Evolutionary conservation across 1,284 basidiomycete species (phyloP), one percentile per base, ranked within the genome.

Genomic region (Boletus sp.): DNA sequence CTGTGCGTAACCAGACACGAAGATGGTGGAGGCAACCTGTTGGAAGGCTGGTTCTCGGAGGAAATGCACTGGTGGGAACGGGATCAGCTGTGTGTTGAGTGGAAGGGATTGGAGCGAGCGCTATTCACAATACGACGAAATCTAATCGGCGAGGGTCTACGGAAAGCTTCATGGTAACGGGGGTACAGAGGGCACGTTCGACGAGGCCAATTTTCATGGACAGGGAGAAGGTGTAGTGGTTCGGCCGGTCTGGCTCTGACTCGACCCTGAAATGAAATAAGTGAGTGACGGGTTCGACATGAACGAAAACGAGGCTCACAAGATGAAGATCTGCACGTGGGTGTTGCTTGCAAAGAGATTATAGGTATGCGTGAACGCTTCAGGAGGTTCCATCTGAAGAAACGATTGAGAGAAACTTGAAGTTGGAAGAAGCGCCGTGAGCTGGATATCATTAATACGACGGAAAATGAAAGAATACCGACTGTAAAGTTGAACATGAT

Each of bases 1-100:
- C 72, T 4, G 69, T 70, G 9, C 76, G 71, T 32, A 83, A 62
- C 81, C 81, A 83, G 14, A 82, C 75, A 0, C 81, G 77, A 25
- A 82, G 64, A 12, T 75, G 72, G 62, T 70, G 76, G 3, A 81
- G 59, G 44, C 72, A 75, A 0, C 72, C 75, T 10, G 62, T 59
- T 0, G 80, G 80, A 2, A 79, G 59, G 41, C 72, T 72, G 8
- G 71, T 56, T 57, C 77, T 77, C 10, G 79, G 80, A 13, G 79
- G 78, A 57, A 80, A 82, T 9, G 73, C 61, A 51, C 81, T 82
- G 35, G 51, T 20, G n/a, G n/a, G 10, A 16, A n/a, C n/a, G 27
- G 27, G 12, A 39, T 44, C 14, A 30, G 38, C 17, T 5, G 22
- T 5, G 7, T 14, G 22, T n/a, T 17, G 27, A 5, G 30, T 14